Percentiles rank a stretch among this genome's conserved stretches.
Conservation (phyloP, 2,329 filamentous ascomycete species). For the Ambrosiella xylebori region DNA sequence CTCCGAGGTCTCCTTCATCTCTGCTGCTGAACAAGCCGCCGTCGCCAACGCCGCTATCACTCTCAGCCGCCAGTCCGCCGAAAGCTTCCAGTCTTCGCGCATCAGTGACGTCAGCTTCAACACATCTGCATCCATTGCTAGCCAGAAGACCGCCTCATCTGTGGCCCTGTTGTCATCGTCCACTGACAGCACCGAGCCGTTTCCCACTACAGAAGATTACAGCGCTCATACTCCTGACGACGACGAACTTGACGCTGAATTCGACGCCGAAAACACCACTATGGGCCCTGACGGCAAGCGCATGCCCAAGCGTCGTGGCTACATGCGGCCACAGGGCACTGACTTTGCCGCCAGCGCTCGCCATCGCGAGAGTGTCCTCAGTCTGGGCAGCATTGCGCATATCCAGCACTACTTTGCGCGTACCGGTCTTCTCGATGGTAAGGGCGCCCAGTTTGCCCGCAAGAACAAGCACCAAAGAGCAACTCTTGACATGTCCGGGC, state of each 20-base stretch:
- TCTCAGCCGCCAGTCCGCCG: conserved; percentile 11
- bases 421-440: conserved; percentile 83
- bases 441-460: conserved; percentile 69
- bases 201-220: conserved; percentile 25
- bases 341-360: conserved; percentile 81
- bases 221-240: conserved; percentile 20
- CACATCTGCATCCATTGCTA: background rate
- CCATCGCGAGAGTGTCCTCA: conserved; percentile 88
- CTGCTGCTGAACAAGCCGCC: conserved; percentile 40
- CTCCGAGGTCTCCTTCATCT: conserved; percentile 32
- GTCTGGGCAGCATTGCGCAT: conserved; percentile 88
- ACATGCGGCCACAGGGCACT: conserved; percentile 72
- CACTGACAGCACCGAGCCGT: conserved; percentile 9
- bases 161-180: background rate
- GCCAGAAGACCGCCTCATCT: background rate
- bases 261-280: background rate
- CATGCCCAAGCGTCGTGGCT: conserved; percentile 44
- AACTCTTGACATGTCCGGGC: conserved; percentile 39
- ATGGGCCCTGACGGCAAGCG: conserved; percentile 4
- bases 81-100: conserved; percentile 11
- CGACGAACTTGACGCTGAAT: conserved; percentile 25
- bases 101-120: conserved; percentile 6
- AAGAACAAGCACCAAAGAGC: conserved; percentile 45
- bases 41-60: conserved; percentile 11
- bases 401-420: conserved; percentile 96